Base-by-base conservation (phyloP, 1,139 yeast genomes). In the Pichiaceae sp. region DNA sequence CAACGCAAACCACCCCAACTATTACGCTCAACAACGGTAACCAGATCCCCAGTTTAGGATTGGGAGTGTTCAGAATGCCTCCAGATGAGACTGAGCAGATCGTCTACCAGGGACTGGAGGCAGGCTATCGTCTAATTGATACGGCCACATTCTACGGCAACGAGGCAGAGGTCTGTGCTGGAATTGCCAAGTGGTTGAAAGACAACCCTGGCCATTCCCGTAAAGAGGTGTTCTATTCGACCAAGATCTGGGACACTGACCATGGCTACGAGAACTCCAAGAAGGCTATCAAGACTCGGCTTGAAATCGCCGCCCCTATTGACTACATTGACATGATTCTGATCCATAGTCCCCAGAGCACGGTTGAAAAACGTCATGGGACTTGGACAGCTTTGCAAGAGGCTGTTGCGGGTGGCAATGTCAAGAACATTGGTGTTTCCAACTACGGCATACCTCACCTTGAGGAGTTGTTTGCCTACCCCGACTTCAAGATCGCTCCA, bases 121-220 rank as follows among this genome's bases (percentile, higher is more conserved):
- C 56, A 19, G 94, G 94, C 0, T 82, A 81, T 54, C 71, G 93
- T 44, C 87, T 79, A 47, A 63, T 79, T 35, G 87, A 79, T 49
- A 64, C 78, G 4, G 87, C 86, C 2, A 64, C 66, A 17, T 54
- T 57, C 23, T 82, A 82, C 53, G 62, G 64, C 12, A 79, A 79
- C 51, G 83, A 80, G 51, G 49, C 48, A 8, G 79, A 72, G 48
- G 67, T 75, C 38, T 68, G 64, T 48, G 52, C 61, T 43, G 70
- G 81, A 3, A 70, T 77, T 28, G 58, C 65, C n/a, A 49, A 59
- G 35, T 75, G 72, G 59, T 43, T 75, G 18, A 53, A 59, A 31
- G 69, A 65, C 18, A 56, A 60, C 47, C 68, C 69, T 2, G 67
- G 59, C 43, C 50, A 59, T 42, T 64, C 68, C 33, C 36, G 46